Evolutionary conservation across 805 yeast genomes (phyloP).

Genomic region (Huiozyma naganishii): DNA sequence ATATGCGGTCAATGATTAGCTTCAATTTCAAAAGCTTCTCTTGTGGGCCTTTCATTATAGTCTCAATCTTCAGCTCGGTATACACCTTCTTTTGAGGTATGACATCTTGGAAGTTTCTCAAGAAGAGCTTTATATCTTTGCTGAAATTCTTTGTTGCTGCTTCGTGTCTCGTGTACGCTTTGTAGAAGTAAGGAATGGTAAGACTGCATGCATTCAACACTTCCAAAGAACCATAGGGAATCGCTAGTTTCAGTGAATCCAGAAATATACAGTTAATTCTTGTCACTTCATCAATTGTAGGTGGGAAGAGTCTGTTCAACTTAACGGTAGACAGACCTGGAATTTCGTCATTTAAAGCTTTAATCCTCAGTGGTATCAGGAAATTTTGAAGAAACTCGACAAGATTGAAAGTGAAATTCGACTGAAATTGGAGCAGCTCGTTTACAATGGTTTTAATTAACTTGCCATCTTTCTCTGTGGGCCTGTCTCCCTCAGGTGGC

Average conservation of each 20-base stretch:
- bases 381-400: constrained; percentile 71
- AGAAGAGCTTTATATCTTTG: constrained; percentile 33
- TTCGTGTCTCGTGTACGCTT: constrained; percentile 88
- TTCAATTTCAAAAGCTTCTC: constrained; percentile 63
- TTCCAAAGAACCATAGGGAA: constrained; percentile 63
- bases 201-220: constrained; percentile 69
- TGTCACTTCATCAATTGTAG: constrained; percentile 89
- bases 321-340: constrained; percentile 48
- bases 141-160: constrained; percentile 72
- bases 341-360: constrained; percentile 46
- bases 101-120: constrained; percentile 26
- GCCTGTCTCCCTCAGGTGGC: constrained; percentile 36
- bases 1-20: constrained; percentile 53
- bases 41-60: constrained; percentile 53
- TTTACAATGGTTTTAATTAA: constrained; percentile 44
- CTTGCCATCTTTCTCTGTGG: constrained; percentile 25
- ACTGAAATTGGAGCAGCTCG: constrained; percentile 63
- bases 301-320: constrained; percentile 77
- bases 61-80: constrained; percentile 43
- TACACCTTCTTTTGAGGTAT: constrained; percentile 27
- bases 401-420: constrained; percentile 58
- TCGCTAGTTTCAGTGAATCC: constrained; percentile 60
- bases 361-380: constrained; percentile 66
- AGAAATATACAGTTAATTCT: constrained; percentile 78
- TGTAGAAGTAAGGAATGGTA: constrained; percentile 81